Evolutionary conservation across 352 stramenopile species (phyloP).

Genomic region (Globisporangium solare): DNA sequence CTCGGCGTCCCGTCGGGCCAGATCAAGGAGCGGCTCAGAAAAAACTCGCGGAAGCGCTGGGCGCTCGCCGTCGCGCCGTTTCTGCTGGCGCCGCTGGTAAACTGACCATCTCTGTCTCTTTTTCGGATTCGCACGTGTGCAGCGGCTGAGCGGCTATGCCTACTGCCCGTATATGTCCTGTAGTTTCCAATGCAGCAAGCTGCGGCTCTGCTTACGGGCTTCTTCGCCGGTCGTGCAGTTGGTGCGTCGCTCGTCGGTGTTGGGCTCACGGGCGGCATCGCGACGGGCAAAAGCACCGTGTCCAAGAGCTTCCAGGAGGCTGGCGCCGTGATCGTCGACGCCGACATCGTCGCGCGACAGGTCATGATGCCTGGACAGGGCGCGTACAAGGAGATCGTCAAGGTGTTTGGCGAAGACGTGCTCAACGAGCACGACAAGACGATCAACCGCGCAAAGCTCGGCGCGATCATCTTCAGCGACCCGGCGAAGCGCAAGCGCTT

Average conservation of each 20-base stretch:
- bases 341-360: conserved; percentile 71
- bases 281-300: conserved; percentile 82
- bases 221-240: conserved; percentile 36
- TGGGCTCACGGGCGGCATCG: conserved; percentile 79
- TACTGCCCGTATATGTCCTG: neutral
- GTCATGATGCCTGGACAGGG: conserved; percentile 71
- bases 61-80: conserved; percentile 35
- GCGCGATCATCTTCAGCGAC: conserved; percentile 82
- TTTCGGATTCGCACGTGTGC: neutral
- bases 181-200: conserved; percentile 38
- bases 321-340: conserved; percentile 76
- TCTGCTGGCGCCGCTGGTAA: conserved; percentile 34
- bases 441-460: conserved; percentile 80
- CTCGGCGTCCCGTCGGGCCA: conserved; percentile 44
- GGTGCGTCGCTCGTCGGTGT: conserved; percentile 65
- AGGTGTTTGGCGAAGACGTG: conserved; percentile 58
- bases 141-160: neutral
- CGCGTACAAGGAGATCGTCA: conserved; percentile 77
- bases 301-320: conserved; percentile 48
- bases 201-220: conserved; percentile 17
- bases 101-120: neutral
- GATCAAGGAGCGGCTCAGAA: conserved; percentile 44
- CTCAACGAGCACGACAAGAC: conserved; percentile 72
- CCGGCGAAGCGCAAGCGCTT: conserved; percentile 62
- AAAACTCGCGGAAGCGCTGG: conserved; percentile 40